phyloP scores from a whole-genome alignment of 192 early-diverging fungal species.

The Spizellomyces sp. region DNA sequence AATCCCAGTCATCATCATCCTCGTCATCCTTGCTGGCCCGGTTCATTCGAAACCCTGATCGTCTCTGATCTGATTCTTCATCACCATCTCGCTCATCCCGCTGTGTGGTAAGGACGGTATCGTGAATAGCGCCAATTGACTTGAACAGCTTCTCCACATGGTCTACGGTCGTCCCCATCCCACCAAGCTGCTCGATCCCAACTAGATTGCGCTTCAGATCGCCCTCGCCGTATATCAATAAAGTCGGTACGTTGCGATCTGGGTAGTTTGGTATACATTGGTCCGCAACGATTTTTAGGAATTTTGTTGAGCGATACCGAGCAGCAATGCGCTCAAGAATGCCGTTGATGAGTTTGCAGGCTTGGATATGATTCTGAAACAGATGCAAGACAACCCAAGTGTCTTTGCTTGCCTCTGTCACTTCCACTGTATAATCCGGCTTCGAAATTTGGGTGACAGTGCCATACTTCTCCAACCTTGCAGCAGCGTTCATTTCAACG shows the following conservation, averaged over 20 bases:
- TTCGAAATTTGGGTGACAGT: constrained; percentile 85
- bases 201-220: constrained; percentile 86
- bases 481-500: constrained; percentile 78
- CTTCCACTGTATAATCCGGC: constrained; percentile 86
- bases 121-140: constrained; percentile 36
- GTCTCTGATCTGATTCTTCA: constrained; percentile 33
- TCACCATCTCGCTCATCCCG: constrained; percentile 35
- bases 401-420: constrained; percentile 88
- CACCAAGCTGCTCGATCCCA: constrained; percentile 76
- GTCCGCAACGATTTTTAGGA: constrained; percentile 88
- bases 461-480: constrained; percentile 80
- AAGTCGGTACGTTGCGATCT: constrained; percentile 70
- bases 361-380: constrained; percentile 73
- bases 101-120: constrained; percentile 9
- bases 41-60: constrained; percentile 24
- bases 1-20: constrained; percentile 37
- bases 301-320: constrained; percentile 87
- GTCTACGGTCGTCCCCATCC: constrained; percentile 73
- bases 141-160: constrained; percentile 45
- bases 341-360: constrained; percentile 82
- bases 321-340: constrained; percentile 72
- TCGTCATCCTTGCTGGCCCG: constrained; percentile 27
- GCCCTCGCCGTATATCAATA: constrained; percentile 89
- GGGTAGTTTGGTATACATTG: constrained; percentile 97
- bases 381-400: constrained; percentile 70